phyloP scores from a whole-genome alignment of 1,139 yeast genomes.

The Meyerozyma elateridarum region DNA sequence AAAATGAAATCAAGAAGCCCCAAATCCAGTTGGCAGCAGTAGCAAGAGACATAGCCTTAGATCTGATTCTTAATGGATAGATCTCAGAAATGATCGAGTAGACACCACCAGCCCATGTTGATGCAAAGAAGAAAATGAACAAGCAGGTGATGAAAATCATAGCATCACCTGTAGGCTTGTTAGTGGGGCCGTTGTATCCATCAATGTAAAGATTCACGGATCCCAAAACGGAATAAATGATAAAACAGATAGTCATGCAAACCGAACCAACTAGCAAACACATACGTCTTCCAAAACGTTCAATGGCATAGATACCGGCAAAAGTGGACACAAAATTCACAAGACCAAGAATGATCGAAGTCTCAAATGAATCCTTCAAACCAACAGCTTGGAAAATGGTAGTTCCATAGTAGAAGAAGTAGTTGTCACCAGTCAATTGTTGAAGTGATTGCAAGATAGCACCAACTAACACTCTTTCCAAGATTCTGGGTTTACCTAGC shows the following conservation, averaged over 20 bases:
- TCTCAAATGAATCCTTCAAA: constrained; percentile 64
- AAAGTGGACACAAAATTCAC: constrained; percentile 77
- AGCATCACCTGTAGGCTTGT: constrained; percentile 60
- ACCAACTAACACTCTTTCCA: constrained; percentile 64
- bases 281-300: constrained; percentile 65
- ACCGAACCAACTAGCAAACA: constrained; percentile 56
- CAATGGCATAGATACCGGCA: constrained; percentile 61
- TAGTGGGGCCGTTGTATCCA: constrained; percentile 32
- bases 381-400: constrained; percentile 76
- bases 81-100: constrained; percentile 77
- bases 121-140: constrained; percentile 78
- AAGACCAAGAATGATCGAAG: constrained; percentile 72
- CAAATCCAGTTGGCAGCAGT: constrained; percentile 75
- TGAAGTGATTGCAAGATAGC: constrained; percentile 63
- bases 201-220: constrained; percentile 57
- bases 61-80: constrained; percentile 73
- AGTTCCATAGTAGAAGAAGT: constrained; percentile 80
- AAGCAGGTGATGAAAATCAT: constrained; percentile 75
- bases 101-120: constrained; percentile 85
- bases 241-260: constrained; percentile 61
- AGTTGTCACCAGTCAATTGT: constrained; percentile 78
- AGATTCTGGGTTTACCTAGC: constrained; percentile 62
- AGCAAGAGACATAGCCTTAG: constrained; percentile 75
- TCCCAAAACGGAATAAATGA: constrained; percentile 65
- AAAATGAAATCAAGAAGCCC: constrained; percentile 73